Percentiles rank a stretch among this genome's conserved stretches.
Conservation (phyloP, 164 flowering plant species). For the Stephania yunnanensis region DNA sequence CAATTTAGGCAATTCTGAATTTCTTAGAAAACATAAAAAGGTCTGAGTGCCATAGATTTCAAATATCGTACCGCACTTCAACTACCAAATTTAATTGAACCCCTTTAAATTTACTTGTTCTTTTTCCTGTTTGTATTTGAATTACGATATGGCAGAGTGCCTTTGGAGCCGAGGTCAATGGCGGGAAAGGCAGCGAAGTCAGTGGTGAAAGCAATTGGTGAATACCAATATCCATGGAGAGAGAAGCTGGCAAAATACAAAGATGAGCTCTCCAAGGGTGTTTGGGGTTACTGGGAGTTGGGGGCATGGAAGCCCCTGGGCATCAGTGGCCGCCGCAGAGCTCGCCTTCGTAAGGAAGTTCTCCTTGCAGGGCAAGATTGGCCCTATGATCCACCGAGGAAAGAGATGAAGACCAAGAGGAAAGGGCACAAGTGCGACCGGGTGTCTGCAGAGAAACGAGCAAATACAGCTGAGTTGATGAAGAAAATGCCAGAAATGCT, state of each 20-base stretch:
- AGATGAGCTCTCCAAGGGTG: slow-evolving; percentile 76
- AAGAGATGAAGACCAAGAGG: slow-evolving; percentile 71
- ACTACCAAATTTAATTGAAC: too few species aligned
- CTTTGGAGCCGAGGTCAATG: slow-evolving; percentile 23
- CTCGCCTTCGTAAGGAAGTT: slow-evolving; percentile 85
- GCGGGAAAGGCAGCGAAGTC: slow-evolving; percentile 53
- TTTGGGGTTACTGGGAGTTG: slow-evolving; percentile 90
- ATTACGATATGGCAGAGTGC: not conserved
- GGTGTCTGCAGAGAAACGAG: slow-evolving; percentile 73
- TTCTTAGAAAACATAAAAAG: too few species aligned
- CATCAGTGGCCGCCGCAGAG: slow-evolving; percentile 71
- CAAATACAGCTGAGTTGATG: slow-evolving; percentile 75
- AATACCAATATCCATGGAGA: slow-evolving; percentile 73
- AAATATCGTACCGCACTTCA: too few species aligned
- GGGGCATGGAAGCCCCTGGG: slow-evolving; percentile 85
- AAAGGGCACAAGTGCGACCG: slow-evolving; percentile 90
- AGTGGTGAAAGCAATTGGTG: slow-evolving; percentile 48
- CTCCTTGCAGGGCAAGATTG: slow-evolving; percentile 78
- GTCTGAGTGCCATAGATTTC: too few species aligned
- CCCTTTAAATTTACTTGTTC: not conserved
- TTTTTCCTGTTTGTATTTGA: not conserved
- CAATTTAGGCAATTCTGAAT: too few species aligned
- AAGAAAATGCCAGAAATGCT: slow-evolving; percentile 82
- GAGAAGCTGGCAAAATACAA: slow-evolving; percentile 69
- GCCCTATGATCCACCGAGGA: slow-evolving; percentile 83